These are phyloP conservation scores for Hymenoscyphus repandus DNA, from an alignment of 2,329 filamentous ascomycete genomes.

Conservation along the genomic window DNA sequence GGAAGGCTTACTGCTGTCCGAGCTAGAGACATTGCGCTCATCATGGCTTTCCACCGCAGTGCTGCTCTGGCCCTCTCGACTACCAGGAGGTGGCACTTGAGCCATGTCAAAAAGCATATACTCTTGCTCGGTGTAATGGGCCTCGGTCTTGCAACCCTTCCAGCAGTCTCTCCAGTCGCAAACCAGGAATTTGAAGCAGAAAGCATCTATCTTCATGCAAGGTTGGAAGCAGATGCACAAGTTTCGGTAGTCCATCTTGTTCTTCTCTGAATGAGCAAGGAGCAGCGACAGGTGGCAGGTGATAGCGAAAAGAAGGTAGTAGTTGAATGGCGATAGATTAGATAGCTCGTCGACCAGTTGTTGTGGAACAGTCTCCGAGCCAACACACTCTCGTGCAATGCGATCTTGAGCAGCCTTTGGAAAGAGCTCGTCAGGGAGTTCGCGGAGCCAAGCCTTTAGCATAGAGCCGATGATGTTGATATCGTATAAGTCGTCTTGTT, in stretches of 20 bases:
- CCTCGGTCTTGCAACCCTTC: conserved; percentile 92
- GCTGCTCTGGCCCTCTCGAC: conserved; percentile 27
- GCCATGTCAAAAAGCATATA: conserved; percentile 56
- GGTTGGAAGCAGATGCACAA: conserved; percentile 96
- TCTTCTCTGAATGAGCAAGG: conserved; percentile 86
- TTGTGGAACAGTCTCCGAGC: conserved; percentile 75
- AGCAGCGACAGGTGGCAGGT: conserved; percentile 92
- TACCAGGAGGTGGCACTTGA: conserved; percentile 47
- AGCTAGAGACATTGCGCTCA: conserved; percentile 57
- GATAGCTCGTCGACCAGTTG: conserved; percentile 87
- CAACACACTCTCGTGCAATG: conserved; percentile 73
- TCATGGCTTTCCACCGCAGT: conserved; percentile 36
- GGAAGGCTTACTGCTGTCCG: conserved; percentile 55
- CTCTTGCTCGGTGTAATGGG: conserved; percentile 68
- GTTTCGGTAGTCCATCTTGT: conserved; percentile 97
- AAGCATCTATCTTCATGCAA: conserved; percentile 91
- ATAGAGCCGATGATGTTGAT: conserved; percentile 96
- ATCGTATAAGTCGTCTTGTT: conserved; percentile 82
- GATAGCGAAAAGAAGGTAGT: conserved; percentile 94
- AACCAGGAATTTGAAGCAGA: conserved; percentile 92
- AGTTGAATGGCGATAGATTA: conserved; percentile 92
- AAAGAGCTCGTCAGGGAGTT: conserved; percentile 90
- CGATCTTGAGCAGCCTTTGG: conserved; percentile 77
- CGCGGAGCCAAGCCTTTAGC: conserved; percentile 92
- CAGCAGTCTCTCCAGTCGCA: conserved; percentile 95